phyloP scores from a whole-genome alignment of 2,329 filamentous ascomycete species.

The Alternaria gaisen region DNA sequence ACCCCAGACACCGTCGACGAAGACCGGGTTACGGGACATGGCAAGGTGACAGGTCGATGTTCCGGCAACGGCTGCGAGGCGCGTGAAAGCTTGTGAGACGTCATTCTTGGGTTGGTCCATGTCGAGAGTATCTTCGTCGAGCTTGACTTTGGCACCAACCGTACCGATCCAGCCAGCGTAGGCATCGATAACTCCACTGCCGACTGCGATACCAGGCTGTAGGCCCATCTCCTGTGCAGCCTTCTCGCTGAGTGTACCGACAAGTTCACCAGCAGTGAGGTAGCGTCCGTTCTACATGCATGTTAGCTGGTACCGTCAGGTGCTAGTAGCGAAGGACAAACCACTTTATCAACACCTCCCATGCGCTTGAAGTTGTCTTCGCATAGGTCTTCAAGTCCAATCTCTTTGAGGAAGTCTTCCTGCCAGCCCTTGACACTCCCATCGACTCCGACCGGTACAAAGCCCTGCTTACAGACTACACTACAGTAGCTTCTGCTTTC shows the following conservation, averaged over 20 bases:
- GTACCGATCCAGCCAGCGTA: conserved; percentile 99
- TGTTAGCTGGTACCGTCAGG: conserved; percentile 42
- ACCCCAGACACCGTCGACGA: conserved; percentile 95
- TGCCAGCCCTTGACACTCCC: conserved; percentile 99
- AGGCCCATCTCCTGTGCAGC: conserved; percentile 86
- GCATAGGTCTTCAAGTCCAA: conserved; percentile 84
- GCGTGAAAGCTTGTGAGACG: conserved; percentile 89
- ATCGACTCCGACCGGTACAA: conserved; percentile 94
- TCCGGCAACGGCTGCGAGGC: conserved; percentile 91
- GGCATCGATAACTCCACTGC: conserved; percentile 96
- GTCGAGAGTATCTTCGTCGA: conserved; percentile 73
- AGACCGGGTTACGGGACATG: conserved; percentile 92
- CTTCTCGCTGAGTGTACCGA: conserved; percentile 83
- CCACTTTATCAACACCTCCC: conserved; percentile 93
- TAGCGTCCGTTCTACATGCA: conserved; percentile 87
- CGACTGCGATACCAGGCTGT: conserved; percentile 86
- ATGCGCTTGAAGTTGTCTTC: conserved; percentile 91
- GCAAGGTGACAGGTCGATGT: conserved; percentile 97
- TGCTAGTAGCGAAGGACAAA: conserved; percentile 62
- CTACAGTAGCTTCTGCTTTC: conserved; percentile 95
- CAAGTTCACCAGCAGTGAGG: conserved; percentile 88
- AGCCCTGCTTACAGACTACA: conserved; percentile 96
- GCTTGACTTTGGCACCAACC: conserved; percentile 92
- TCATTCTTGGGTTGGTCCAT: conserved; percentile 78
- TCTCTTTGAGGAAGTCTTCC: conserved; percentile 86